phyloP scores from a whole-genome alignment of 2,329 filamentous ascomycete species.

The Trichoderma citrinoviride region DNA sequence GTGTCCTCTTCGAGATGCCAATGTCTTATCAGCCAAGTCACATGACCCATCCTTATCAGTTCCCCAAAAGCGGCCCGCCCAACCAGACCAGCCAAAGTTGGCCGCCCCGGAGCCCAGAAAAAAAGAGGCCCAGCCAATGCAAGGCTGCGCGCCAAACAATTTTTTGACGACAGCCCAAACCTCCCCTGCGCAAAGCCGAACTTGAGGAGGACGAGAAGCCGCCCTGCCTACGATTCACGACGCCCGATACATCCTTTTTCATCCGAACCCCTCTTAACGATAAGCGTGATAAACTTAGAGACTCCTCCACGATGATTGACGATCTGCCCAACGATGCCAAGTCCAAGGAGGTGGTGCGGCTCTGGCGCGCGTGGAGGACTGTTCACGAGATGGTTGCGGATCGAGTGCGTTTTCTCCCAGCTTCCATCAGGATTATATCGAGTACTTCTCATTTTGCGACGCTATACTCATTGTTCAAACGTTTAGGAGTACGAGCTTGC shows the following conservation, averaged over 20 bases:
- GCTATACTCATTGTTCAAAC: background rate
- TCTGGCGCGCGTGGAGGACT: slow-evolving; percentile 94
- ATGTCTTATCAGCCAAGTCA: slow-evolving; percentile 18
- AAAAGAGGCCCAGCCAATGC: slow-evolving; percentile 9
- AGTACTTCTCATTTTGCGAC: background rate
- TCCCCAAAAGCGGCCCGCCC: background rate
- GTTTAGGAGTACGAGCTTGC: slow-evolving; percentile 84
- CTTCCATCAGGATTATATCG: no score
- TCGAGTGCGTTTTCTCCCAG: slow-evolving; percentile 57
- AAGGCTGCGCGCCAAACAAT: slow-evolving; percentile 23
- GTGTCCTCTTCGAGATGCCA: background rate
- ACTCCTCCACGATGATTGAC: slow-evolving; percentile 37
- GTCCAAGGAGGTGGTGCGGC: slow-evolving; percentile 58
- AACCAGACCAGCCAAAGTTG: background rate
- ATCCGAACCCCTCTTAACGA: no score
- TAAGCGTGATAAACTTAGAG: background rate
- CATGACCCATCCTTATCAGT: slow-evolving; percentile 17
- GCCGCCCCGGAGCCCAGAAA: no score
- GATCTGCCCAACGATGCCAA: slow-evolving; percentile 49
- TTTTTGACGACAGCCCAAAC: slow-evolving; percentile 19
- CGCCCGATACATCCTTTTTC: no score
- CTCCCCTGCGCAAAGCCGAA: background rate
- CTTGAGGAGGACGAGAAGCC: background rate
- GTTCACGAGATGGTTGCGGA: slow-evolving; percentile 94
- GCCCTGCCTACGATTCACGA: no score